phyloP scores from a whole-genome alignment of 1,284 basidiomycete species.

The Hypsizygus ulmarius region DNA sequence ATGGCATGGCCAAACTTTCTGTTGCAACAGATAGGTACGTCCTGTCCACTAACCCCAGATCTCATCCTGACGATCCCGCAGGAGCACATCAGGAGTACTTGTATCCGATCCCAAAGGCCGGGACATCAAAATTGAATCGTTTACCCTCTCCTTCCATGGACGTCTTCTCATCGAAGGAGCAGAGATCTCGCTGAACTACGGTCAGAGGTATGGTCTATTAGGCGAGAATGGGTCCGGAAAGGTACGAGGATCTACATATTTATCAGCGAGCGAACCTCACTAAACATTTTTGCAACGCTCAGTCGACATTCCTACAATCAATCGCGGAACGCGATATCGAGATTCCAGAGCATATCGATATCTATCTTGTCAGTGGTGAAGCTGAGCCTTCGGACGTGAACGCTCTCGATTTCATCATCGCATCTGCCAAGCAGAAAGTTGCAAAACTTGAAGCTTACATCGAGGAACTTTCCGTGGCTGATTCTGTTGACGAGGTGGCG shows the following conservation, averaged over 20 bases:
- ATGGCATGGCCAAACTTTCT: slow-evolving; percentile 83
- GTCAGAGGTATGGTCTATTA: slow-evolving; percentile 91
- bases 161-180: slow-evolving; percentile 91
- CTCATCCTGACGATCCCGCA: slow-evolving; percentile 29
- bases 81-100: slow-evolving; percentile 88
- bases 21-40: slow-evolving; percentile 82
- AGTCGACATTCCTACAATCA: slow-evolving; percentile 71
- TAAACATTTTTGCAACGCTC: not conserved
- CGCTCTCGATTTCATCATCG: slow-evolving; percentile 94
- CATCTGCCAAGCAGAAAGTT: slow-evolving; percentile 91
- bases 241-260: slow-evolving; percentile 43
- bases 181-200: slow-evolving; percentile 92
- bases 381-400: slow-evolving; percentile 96
- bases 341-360: slow-evolving; percentile 95
- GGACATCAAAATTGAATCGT: slow-evolving; percentile 97
- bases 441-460: slow-evolving; percentile 94
- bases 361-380: slow-evolving; percentile 95
- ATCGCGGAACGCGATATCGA: slow-evolving; percentile 92
- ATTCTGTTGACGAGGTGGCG: slow-evolving; percentile 85
- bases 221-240: slow-evolving; percentile 99
- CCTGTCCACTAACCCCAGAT: not conserved
- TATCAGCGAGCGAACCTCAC: slow-evolving; percentile 1
- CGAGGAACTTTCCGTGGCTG: slow-evolving; percentile 89
- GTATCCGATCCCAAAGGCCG: slow-evolving; percentile 90
- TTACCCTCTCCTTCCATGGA: slow-evolving; percentile 97